Conservation (phyloP, 331 rosid species). For the Telfairia occidentalis region DNA sequence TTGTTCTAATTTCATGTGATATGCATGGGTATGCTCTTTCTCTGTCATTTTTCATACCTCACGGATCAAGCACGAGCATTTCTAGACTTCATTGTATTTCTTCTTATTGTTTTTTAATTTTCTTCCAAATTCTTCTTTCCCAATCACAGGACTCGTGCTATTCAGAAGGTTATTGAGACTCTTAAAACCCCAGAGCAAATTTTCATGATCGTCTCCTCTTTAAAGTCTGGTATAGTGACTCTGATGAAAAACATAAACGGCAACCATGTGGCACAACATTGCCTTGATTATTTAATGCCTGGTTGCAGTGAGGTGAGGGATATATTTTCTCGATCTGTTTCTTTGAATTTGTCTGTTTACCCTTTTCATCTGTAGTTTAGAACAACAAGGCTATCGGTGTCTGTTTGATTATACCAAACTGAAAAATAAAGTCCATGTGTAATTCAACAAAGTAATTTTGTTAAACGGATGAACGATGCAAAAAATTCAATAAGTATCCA, state of each 20-base stretch:
- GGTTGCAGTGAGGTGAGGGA: constrained; percentile 30
- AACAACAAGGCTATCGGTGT: not conserved
- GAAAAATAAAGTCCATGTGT: not conserved
- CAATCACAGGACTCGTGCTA: constrained; percentile 43
- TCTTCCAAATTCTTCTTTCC: constrained; percentile 10
- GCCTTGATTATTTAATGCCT: constrained; percentile 35
- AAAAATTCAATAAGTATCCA: not conserved
- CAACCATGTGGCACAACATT: constrained; percentile 48
- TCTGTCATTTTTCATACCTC: constrained; percentile 9
- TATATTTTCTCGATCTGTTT: not conserved
- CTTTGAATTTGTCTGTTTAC: not conserved
- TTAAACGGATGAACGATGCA: not conserved
- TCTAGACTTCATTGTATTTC: not conserved
- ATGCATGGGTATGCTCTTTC: constrained; percentile 43
- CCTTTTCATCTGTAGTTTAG: not conserved
- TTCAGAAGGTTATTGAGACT: constrained; percentile 55
- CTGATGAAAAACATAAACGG: constrained; percentile 43
- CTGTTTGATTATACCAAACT: not conserved
- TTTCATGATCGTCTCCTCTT: constrained; percentile 33
- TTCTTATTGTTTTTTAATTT: not conserved
- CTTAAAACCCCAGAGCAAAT: constrained; percentile 38
- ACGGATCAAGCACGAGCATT: not conserved
- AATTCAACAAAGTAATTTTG: not conserved
- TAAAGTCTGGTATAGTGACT: constrained; percentile 30
- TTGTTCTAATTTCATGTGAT: constrained; percentile 41